Base-by-base conservation (phyloP, 495 filamentous ascomycete species). In the Clohesyomyces aquaticus region DNA sequence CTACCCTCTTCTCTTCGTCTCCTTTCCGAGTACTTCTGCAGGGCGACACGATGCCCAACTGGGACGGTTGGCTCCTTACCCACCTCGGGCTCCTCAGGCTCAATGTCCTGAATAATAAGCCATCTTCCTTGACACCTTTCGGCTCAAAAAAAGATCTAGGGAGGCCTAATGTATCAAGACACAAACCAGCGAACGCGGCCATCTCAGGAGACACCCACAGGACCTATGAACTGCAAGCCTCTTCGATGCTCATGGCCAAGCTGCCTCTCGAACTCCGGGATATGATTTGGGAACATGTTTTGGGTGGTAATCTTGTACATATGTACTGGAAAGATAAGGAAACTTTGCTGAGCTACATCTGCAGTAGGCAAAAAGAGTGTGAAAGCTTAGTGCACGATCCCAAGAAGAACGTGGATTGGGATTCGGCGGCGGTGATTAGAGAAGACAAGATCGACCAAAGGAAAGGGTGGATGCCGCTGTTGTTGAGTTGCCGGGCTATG, bases 401-500 rank as follows among this genome's bases (percentile, higher is more conserved):
- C 6, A 14, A 38, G 32, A 38, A 14, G 6, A 38, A 38, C 14
- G 32, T 38, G 32, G 6, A 6, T 38, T 38, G 32, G 32, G 32
- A 38, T 38, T 38, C 32, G 6, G 32, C 32, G 32, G 32, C 14
- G 32, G 14, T 14, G 6, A 38, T 38, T 25, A 61, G 25, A 26
- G 4, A 43, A 16, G 22, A 52, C 16, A 47, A 52, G 0, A 51
- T 43, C 29, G 22, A 45, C 12, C 46, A 52, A n/a, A 19, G 4
- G 27, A 52, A 52, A 29, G 58, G 58, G 3, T 51, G 50, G 4
- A 61, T 52, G 58, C n/a, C 4, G 11, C 14, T 61, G 19, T 27
- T 61, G 29, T 18, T 43, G n/a, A 53, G 26, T 8, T 61, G 58
- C 53, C 25, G 48, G 16, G 46, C 58, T 41, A 21, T 53, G 58